These are phyloP conservation scores for Phialocephala subalpina DNA, from an alignment of 2,329 filamentous ascomycete species.

Conservation along the genomic window DNA sequence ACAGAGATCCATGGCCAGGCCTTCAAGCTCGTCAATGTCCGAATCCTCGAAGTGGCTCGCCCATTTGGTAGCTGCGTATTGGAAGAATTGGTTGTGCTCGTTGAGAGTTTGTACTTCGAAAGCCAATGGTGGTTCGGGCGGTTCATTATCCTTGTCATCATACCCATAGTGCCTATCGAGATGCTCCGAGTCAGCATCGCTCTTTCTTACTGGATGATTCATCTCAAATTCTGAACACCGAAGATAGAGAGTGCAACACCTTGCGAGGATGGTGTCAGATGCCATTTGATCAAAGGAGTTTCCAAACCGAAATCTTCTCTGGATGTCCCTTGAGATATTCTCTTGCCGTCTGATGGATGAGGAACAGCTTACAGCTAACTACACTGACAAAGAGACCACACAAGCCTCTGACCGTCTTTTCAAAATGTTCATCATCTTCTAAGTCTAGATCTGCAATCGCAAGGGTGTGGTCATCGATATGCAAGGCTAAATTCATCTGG, in stretches of 20 bases:
- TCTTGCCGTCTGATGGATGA: neutral
- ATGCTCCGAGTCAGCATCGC: neutral
- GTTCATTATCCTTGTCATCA: neutral
- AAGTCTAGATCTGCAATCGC: neutral
- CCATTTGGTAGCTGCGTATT: neutral
- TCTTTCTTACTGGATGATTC: neutral
- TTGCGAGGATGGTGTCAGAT: neutral
- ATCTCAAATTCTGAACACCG: neutral
- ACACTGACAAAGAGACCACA: conserved; percentile 8
- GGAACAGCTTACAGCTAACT: neutral
- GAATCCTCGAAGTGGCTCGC: neutral
- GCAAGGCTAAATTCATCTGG: conserved; percentile 1
- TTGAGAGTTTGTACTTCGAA: neutral
- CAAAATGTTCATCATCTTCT: neutral
- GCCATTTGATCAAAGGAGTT: neutral
- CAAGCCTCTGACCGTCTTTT: neutral
- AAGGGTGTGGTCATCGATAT: neutral
- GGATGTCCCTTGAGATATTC: neutral
- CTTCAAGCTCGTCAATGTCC: neutral
- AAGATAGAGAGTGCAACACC: neutral
- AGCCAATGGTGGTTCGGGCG: neutral
- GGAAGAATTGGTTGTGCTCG: neutral
- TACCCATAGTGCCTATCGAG: neutral
- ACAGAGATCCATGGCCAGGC: neutral
- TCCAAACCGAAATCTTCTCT: neutral